phyloP scores from a whole-genome alignment of 2,329 filamentous ascomycete genomes.

The Xylariaceae sp. region DNA sequence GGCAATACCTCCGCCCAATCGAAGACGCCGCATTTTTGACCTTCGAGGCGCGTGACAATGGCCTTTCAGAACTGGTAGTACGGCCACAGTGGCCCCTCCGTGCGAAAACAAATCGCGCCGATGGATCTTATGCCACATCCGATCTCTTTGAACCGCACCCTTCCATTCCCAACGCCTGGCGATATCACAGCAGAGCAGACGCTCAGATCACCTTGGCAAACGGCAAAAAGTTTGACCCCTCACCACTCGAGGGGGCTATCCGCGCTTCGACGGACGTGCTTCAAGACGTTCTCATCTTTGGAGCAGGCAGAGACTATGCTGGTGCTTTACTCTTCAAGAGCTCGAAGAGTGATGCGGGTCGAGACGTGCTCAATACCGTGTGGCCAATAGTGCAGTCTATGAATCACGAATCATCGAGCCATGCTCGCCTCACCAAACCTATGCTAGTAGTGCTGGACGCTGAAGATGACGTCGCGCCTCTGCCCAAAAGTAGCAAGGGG shows the following conservation, averaged over 20 bases:
- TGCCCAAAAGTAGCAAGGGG: slow-evolving; percentile 61
- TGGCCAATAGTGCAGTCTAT: slow-evolving; percentile 40
- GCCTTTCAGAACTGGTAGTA: slow-evolving; percentile 51
- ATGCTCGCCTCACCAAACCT: slow-evolving; percentile 43
- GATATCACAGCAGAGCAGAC: slow-evolving; percentile 58
- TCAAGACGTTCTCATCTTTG: slow-evolving; percentile 57
- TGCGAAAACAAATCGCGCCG: slow-evolving; percentile 51
- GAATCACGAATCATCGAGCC: slow-evolving; percentile 44
- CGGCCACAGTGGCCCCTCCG: slow-evolving; percentile 53
- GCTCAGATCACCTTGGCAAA: slow-evolving; percentile 59
- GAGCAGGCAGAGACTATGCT: slow-evolving; percentile 50
- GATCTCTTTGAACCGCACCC: slow-evolving; percentile 58
- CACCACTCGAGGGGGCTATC: slow-evolving; percentile 54
- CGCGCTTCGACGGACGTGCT: slow-evolving; percentile 38
- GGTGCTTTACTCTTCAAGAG: slow-evolving; percentile 52
- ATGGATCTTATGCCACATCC: slow-evolving; percentile 59
- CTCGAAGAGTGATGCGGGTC: slow-evolving; percentile 21
- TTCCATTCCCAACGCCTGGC: slow-evolving; percentile 50
- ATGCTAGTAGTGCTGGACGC: slow-evolving; percentile 46
- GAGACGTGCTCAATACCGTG: slow-evolving; percentile 36
- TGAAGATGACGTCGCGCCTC: slow-evolving; percentile 17
- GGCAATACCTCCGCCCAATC: slow-evolving; percentile 53
- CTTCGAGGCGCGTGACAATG: slow-evolving; percentile 43
- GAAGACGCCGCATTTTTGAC: slow-evolving; percentile 27
- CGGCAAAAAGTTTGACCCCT: slow-evolving; percentile 66